Percentiles rank a stretch among this genome's conserved stretches.
Conservation (phyloP, 2,329 filamentous ascomycete species). For the Sarocladium oryzae region DNA sequence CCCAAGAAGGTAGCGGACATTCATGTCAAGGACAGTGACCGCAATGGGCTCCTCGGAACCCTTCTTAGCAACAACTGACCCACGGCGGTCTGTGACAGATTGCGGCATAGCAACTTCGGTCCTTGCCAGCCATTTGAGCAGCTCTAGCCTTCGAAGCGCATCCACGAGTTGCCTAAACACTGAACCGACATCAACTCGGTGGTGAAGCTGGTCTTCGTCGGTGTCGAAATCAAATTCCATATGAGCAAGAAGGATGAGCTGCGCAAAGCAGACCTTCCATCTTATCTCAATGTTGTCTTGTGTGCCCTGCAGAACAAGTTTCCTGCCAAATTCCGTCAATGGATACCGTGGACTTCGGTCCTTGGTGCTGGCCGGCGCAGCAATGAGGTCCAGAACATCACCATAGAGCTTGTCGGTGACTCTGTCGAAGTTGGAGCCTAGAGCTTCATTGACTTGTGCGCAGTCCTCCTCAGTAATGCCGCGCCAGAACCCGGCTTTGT, state of each 20-base stretch:
- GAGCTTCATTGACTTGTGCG: slow-evolving; percentile 57
- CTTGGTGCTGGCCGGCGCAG: slow-evolving; percentile 37
- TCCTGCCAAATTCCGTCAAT: slow-evolving; percentile 70
- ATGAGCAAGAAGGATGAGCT: slow-evolving; percentile 77
- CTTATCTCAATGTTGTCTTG: slow-evolving; percentile 72
- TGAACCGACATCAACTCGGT: slow-evolving; percentile 56
- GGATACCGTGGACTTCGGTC: slow-evolving; percentile 41
- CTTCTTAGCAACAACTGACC: slow-evolving; percentile 29
- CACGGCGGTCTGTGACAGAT: slow-evolving; percentile 12
- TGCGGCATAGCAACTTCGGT: slow-evolving; percentile 40
- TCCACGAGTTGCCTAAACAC: slow-evolving; percentile 65
- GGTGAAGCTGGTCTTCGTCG: slow-evolving; percentile 58
- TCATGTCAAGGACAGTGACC: slow-evolving; percentile 53
- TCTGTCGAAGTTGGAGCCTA: slow-evolving; percentile 60
- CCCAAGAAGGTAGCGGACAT: slow-evolving; percentile 57
- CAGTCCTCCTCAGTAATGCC: slow-evolving; percentile 80
- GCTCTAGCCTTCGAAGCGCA: slow-evolving; percentile 66
- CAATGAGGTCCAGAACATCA: slow-evolving; percentile 41
- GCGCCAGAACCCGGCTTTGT: slow-evolving; percentile 69
- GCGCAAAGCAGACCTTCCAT: slow-evolving; percentile 69
- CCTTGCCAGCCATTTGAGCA: slow-evolving; percentile 63
- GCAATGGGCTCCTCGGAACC: slow-evolving; percentile 38
- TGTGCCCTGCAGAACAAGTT: slow-evolving; percentile 66
- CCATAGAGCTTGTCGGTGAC: slow-evolving; percentile 50
- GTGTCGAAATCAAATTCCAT: slow-evolving; percentile 78